Evolutionary conservation across 148 eudicot species (phyloP).

Genomic region (Rhododendron vialii): DNA sequence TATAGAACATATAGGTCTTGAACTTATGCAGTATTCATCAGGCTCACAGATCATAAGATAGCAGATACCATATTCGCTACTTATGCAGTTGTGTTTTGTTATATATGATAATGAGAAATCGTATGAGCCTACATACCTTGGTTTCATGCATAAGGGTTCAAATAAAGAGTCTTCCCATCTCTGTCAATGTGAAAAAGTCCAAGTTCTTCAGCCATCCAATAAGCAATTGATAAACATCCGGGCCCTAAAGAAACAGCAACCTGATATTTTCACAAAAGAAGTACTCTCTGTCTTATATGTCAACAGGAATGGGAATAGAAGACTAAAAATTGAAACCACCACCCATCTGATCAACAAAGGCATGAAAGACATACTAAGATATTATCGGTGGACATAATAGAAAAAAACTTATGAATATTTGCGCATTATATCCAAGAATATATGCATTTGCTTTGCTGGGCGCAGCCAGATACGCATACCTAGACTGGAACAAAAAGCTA

Average conservation of each 20-base stretch:
- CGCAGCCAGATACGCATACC: not conserved
- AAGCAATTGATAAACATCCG: conserved; percentile 94
- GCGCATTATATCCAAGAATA: not conserved
- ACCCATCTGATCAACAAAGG: not conserved
- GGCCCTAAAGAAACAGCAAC: conserved; percentile 54
- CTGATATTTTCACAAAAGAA: not conserved
- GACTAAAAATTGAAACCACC: not conserved
- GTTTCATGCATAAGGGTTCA: conserved; percentile 84
- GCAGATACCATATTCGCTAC: not conserved
- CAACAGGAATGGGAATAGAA: not conserved
- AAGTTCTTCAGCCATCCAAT: conserved; percentile 84
- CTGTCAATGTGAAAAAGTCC: conserved; percentile 88
- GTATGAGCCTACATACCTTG: conserved; percentile 40
- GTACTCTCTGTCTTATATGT: not conserved
- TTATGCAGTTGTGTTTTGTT: not conserved
- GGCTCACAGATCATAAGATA: not conserved
- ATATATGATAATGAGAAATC: not conserved
- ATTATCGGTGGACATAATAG: not conserved
- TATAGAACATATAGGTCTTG: not conserved
- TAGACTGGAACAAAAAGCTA: not conserved
- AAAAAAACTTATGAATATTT: not conserved
- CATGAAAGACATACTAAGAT: not conserved
- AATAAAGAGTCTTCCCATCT: conserved; percentile 75
- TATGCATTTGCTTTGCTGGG: not conserved
- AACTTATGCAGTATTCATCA: not conserved